These are phyloP conservation scores for Chaetomium tenue DNA, from an alignment of 495 filamentous ascomycete genomes.

Conservation along the genomic window DNA sequence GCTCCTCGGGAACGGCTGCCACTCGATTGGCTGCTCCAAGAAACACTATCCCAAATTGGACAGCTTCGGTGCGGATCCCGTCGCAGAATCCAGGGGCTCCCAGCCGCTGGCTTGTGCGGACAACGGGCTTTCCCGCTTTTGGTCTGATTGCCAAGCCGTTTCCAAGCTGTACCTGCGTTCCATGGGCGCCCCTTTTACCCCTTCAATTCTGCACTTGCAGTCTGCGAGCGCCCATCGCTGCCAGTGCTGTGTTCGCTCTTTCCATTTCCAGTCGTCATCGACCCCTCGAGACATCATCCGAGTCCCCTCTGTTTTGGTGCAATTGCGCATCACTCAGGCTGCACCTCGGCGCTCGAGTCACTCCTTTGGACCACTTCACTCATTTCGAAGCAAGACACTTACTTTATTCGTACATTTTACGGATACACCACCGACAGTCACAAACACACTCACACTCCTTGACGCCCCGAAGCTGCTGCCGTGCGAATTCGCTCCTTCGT, in stretches of 20 bases:
- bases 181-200: slow-evolving; percentile 15
- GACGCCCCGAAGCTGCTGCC: background rate
- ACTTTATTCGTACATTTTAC: too few relatives aligned
- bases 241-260: background rate
- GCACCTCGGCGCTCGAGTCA: slow-evolving; percentile 11
- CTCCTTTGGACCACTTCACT: slow-evolving; percentile 15
- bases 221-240: background rate
- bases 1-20: background rate
- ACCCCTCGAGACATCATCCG: slow-evolving; percentile 3
- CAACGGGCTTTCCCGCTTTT: slow-evolving; percentile 19
- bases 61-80: background rate
- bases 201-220: background rate
- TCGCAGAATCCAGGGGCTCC: slow-evolving; percentile 12
- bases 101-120: slow-evolving; percentile 18
- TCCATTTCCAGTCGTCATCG: slow-evolving; percentile 13
- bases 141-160: slow-evolving; percentile 13
- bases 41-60: slow-evolving; percentile 1
- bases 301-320: background rate
- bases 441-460: background rate
- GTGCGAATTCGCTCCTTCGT: slow-evolving; percentile 17
- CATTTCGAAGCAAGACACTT: slow-evolving; percentile 2
- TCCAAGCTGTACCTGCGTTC: slow-evolving; percentile 10
- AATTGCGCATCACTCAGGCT: background rate
- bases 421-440: background rate
- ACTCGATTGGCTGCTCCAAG: background rate